Conservation (phyloP, 768 basidiomycete species). For the Mycena capillaripes region DNA sequence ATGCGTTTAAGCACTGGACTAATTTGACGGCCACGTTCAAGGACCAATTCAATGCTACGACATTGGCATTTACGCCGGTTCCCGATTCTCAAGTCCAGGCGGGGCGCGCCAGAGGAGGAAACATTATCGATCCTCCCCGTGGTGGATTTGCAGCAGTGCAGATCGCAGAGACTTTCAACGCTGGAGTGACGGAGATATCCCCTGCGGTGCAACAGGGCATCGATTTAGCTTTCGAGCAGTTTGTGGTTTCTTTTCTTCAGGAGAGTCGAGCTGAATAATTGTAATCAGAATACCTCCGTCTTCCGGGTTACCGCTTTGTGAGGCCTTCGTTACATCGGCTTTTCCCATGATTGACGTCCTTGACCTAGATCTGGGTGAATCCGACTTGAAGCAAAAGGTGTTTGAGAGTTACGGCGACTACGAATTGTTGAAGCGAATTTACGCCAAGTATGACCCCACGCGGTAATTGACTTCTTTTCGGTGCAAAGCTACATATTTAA, state of each 20-base stretch:
- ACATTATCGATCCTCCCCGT: slow-evolving; percentile 53
- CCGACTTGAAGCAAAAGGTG: slow-evolving; percentile 53
- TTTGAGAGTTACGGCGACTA: slow-evolving; percentile 58
- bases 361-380: slow-evolving; percentile 48
- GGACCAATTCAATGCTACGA: slow-evolving; percentile 41
- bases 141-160: slow-evolving; percentile 52
- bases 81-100: slow-evolving; percentile 49
- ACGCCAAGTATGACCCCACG: not conserved
- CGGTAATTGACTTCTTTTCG: not conserved
- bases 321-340: not conserved
- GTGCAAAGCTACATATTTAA: not conserved
- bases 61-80: slow-evolving; percentile 56
- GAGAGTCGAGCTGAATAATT: not conserved
- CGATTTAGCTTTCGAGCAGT: slow-evolving; percentile 48
- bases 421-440: not conserved
- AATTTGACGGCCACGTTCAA: slow-evolving; percentile 45
- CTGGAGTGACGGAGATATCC: slow-evolving; percentile 36
- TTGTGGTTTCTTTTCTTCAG: slow-evolving; percentile 8
- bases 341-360: not conserved
- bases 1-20: slow-evolving; percentile 50
- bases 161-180: slow-evolving; percentile 45
- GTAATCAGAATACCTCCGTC: slow-evolving; percentile 47
- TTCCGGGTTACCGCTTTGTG: slow-evolving; percentile 54
- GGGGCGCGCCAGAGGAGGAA: slow-evolving; percentile 51
- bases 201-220: slow-evolving; percentile 43